Base-by-base conservation (phyloP, 2,329 filamentous ascomycete species). In the Zalaria sp. region DNA sequence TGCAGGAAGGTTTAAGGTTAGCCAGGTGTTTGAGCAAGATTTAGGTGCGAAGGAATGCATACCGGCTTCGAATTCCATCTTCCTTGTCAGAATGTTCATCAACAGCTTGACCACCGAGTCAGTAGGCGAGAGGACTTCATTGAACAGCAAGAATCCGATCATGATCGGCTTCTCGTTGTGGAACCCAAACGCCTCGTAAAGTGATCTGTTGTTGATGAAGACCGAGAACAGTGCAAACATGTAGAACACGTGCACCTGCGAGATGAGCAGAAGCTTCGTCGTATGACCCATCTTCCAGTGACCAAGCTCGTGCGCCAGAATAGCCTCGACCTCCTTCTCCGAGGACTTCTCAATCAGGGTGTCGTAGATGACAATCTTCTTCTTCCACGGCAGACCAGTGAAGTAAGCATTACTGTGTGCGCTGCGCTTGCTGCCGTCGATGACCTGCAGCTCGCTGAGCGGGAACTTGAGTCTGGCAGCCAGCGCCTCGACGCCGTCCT, bases 361-460 rank as follows among this genome's bases (percentile, higher is more conserved):
- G 60, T 98, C 91, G 61, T 94, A 98, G 58, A 98, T 93, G 56
- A 98, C 91, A 68, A 98, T 98, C 69, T 96, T 93, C 75, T 96
- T 96, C 75, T 95, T 95, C 88, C 89, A 98, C 35, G 91, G 91
- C 43, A 98, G 75, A 46, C 91, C 91, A 54, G 93, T 95, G 68
- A 98, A 98, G 65, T 93, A 93, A 18, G 85, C 84, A 57, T 93
- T 93, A 66, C 81, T 87, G 66, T 93, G 85, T 25, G 83, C 82
- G 57, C 81, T 86, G 53, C 85, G 75, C 69, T 89, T 89, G 67
- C 82, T 88, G 39, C 85, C 86, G 58, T 93, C 85, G 55, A 98
- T 98, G 56, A 96, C 88, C 57, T 93, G 86, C 36, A 98, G 74
- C 58, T 96, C 87, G 48, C 83, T 79, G 27, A 98, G 79, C 2